Evolutionary conservation across 2,329 filamentous ascomycete species (phyloP).

Genomic region (Stachybotrys chartarum): DNA sequence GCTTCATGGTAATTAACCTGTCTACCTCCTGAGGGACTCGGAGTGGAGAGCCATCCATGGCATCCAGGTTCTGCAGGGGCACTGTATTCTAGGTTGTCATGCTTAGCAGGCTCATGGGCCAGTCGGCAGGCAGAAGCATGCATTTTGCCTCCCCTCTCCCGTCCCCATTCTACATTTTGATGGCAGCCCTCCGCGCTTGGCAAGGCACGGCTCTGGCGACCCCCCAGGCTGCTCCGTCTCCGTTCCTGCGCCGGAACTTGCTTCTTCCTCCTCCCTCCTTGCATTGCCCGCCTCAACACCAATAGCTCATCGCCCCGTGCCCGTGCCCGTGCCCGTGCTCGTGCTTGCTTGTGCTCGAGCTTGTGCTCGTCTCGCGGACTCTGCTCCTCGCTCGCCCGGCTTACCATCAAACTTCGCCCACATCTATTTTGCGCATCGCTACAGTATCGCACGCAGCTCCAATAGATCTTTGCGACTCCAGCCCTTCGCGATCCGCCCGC

Average conservation of each 20-base stretch:
- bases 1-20: no score
- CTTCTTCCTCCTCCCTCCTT: neutral
- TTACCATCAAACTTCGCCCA: neutral
- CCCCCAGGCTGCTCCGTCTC: neutral
- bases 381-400: neutral
- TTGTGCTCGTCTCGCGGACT: no score
- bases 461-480: neutral
- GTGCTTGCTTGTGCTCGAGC: no score
- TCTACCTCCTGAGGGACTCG: neutral
- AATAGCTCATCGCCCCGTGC: neutral
- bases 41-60: neutral
- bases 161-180: constrained; percentile 5
- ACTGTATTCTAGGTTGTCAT: neutral
- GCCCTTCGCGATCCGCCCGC: neutral
- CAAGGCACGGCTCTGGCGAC: neutral
- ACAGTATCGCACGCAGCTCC: neutral
- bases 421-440: neutral
- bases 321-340: no score
- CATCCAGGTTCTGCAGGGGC: neutral
- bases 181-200: neutral
- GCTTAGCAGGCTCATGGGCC: neutral
- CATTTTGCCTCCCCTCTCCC: constrained; percentile 8
- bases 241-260: neutral
- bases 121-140: neutral
- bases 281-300: neutral